Evolutionary conservation across 441 rosid genomes (phyloP).

Genomic region (Euphorbia celastroides): DNA sequence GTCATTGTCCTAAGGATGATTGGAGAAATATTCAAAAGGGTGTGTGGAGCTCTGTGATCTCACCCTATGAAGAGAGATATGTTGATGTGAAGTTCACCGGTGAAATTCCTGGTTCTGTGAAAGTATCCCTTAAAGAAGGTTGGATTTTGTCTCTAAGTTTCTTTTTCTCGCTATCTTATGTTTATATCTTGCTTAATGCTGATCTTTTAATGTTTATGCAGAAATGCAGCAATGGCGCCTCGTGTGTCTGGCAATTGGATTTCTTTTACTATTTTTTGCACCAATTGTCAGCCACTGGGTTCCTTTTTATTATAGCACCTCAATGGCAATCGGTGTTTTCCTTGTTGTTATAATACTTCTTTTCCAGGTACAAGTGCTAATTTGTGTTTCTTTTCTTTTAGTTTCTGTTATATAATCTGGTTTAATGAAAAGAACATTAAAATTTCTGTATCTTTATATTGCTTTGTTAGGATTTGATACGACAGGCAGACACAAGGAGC

Average conservation of each 20-base stretch:
- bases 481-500: not conserved
- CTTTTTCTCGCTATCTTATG: slow-evolving; percentile 1
- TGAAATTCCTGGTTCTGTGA: slow-evolving; percentile 43
- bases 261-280: slow-evolving; percentile 56
- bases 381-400: not conserved
- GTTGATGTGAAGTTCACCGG: slow-evolving; percentile 63
- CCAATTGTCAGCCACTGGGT: slow-evolving; percentile 88
- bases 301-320: slow-evolving; percentile 90
- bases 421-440: not conserved
- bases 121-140: slow-evolving; percentile 63
- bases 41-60: slow-evolving; percentile 55
- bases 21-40: slow-evolving; percentile 69
- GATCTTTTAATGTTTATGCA: slow-evolving; percentile 30
- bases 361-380: slow-evolving; percentile 55
- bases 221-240: slow-evolving; percentile 83
- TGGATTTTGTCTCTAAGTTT: slow-evolving; percentile 2
- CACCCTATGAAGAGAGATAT: slow-evolving; percentile 67
- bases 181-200: slow-evolving; percentile 5
- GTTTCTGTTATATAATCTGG: not conserved
- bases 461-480: not conserved
- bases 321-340: slow-evolving; percentile 90
- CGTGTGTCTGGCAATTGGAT: slow-evolving; percentile 57
- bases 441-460: not conserved
- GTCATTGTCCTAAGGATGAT: slow-evolving; percentile 62
- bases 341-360: slow-evolving; percentile 73